Evolutionary conservation across 2,329 filamentous ascomycete genomes (phyloP).

Genomic region (Trichoderma polysporum): DNA sequence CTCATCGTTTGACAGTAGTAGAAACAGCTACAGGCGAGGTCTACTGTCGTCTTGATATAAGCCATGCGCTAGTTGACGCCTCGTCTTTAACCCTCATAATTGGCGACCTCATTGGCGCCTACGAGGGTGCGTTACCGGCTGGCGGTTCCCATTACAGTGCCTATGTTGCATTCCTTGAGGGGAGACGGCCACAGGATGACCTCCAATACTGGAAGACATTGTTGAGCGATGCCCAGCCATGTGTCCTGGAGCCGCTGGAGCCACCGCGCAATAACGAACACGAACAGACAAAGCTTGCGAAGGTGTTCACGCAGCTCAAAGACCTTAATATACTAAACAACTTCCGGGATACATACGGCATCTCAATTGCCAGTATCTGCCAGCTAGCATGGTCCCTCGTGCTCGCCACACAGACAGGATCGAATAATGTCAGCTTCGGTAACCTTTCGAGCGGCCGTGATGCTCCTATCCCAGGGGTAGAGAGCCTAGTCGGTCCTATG

Average conservation of each 20-base stretch:
- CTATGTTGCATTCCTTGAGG: background rate
- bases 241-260: background rate
- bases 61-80: background rate
- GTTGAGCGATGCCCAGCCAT: background rate
- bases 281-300: no score
- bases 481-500: background rate
- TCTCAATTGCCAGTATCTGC: background rate
- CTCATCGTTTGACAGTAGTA: background rate
- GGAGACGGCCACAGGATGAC: background rate
- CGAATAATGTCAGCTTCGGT: background rate
- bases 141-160: background rate
- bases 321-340: background rate
- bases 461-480: background rate
- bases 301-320: background rate
- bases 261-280: no score
- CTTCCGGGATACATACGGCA: background rate
- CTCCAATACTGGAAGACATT: background rate
- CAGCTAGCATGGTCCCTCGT: conserved; percentile 3
- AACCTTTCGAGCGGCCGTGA: background rate
- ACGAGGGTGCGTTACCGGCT: background rate
- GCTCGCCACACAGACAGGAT: background rate
- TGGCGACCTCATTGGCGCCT: background rate
- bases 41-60: background rate
- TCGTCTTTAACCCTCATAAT: background rate
- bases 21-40: background rate